phyloP scores from a whole-genome alignment of 2,329 filamentous ascomycete species.

The Aspergillus aculeatus region DNA sequence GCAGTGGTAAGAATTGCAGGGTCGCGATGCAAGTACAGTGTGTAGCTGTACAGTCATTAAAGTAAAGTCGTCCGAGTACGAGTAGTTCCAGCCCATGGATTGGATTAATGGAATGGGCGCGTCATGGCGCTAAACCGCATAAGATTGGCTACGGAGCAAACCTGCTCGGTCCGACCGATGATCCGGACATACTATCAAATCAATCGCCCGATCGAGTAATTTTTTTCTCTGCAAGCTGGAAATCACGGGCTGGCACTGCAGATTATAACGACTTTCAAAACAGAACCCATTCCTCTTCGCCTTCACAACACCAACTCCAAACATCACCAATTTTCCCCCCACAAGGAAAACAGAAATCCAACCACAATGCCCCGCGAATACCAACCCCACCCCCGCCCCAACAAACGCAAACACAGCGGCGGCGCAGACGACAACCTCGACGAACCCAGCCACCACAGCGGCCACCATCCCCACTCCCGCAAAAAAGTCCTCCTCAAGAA shows the following conservation, averaged over 20 bases:
- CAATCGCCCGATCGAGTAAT: background rate
- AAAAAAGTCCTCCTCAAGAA: conserved; percentile 29
- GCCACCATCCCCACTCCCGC: conserved; percentile 4
- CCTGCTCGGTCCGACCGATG: conserved; percentile 29
- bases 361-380: conserved; percentile 18
- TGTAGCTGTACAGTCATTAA: background rate
- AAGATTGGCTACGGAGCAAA: conserved; percentile 32
- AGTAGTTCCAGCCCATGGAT: background rate
- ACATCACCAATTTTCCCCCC: too few relatives aligned
- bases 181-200: conserved; percentile 26
- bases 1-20: background rate
- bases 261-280: background rate
- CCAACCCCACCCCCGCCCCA: conserved; percentile 15
- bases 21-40: background rate
- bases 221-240: background rate
- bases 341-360: background rate
- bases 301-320: background rate
- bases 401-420: conserved; percentile 32
- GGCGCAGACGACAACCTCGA: conserved; percentile 24
- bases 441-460: conserved; percentile 12
- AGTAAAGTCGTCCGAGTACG: background rate
- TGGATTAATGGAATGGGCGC: conserved; percentile 4
- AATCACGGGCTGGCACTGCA: too few relatives aligned
- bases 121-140: conserved; percentile 11
- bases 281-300: too few relatives aligned